A percentile compares a stretch with the other conserved stretches of the same genome.
Evolutionary conservation across 169 alveolate genomes (phyloP).

Genomic region (Hammondia hammondi): DNA sequence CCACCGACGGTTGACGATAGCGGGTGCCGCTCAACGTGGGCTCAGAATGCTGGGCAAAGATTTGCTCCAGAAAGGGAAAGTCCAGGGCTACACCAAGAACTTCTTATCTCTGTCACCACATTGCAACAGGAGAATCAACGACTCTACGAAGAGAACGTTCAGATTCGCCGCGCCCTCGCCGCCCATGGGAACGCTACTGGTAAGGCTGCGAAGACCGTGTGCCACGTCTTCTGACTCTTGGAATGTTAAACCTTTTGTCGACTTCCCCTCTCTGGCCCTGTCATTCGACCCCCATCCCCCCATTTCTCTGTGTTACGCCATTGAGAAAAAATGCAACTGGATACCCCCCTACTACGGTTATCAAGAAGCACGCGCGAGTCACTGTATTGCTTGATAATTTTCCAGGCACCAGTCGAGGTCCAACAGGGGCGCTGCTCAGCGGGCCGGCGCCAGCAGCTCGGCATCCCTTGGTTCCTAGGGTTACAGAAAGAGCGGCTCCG

Average conservation of each 20-base stretch:
- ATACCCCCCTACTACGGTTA: too few relatives aligned
- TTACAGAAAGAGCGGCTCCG: not conserved
- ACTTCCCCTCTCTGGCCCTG: too few relatives aligned
- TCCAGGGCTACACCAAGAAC: not conserved
- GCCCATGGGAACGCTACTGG: not conserved
- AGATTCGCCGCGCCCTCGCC: constrained; percentile 15
- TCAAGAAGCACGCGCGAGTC: too few relatives aligned
- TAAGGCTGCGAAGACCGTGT: not conserved
- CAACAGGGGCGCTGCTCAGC: too few relatives aligned
- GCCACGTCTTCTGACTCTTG: too few relatives aligned
- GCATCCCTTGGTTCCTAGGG: not conserved
- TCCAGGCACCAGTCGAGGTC: too few relatives aligned
- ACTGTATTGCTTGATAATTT: too few relatives aligned
- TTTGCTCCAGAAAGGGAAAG: not conserved
- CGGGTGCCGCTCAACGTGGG: not conserved
- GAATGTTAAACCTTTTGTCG: too few relatives aligned
- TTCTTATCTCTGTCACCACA: not conserved
- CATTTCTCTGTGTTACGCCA: too few relatives aligned
- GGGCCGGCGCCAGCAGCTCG: not conserved
- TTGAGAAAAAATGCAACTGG: too few relatives aligned
- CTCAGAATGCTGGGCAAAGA: not conserved
- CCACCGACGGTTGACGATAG: not conserved
- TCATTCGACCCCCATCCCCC: too few relatives aligned
- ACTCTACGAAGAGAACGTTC: constrained; percentile 34
- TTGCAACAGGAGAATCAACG: constrained; percentile 33